Evolutionary conservation across 2,329 filamentous ascomycete genomes (phyloP).

Genomic region (Drechslerella stenobrocha): DNA sequence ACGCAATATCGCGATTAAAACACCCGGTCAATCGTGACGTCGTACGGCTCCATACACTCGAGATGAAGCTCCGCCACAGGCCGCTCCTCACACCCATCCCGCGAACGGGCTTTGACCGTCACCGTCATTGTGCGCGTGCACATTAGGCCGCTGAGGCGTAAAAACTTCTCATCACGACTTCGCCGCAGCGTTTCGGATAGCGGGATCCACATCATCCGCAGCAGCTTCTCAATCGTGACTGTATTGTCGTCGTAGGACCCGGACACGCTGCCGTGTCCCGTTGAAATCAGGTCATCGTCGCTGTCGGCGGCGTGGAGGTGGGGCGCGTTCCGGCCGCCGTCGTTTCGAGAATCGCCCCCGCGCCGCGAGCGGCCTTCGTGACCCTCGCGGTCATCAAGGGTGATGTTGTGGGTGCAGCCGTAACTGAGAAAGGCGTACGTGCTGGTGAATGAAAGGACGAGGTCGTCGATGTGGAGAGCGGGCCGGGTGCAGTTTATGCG

Average conservation of each 20-base stretch:
- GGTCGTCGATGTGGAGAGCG: conserved; percentile 37
- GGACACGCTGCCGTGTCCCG: conserved; percentile 8
- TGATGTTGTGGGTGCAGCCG: conserved; percentile 35
- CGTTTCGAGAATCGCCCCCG: too few relatives aligned
- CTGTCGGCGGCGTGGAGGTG: neutral
- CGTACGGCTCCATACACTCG: conserved; percentile 43
- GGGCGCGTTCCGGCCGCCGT: neutral
- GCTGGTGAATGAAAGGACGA: conserved; percentile 38
- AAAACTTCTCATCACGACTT: conserved; percentile 39
- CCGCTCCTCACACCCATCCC: conserved; percentile 16
- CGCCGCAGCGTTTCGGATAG: conserved; percentile 33
- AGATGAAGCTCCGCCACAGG: conserved; percentile 31
- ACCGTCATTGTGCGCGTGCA: conserved; percentile 37
- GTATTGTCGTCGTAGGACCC: conserved; percentile 18
- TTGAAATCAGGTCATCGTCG: conserved; percentile 7
- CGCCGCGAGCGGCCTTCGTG: conserved; percentile 9
- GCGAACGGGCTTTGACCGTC: conserved; percentile 18
- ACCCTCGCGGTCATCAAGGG: conserved; percentile 18
- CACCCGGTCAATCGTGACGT: conserved; percentile 22
- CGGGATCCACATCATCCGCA: conserved; percentile 47
- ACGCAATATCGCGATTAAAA: too few relatives aligned
- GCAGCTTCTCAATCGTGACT: conserved; percentile 41
- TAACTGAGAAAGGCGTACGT: conserved; percentile 43
- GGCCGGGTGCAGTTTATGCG: conserved; percentile 32
- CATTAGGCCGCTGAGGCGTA: conserved; percentile 26